These are phyloP conservation scores for Colletotrichum noveboracense DNA, from an alignment of 2,329 filamentous ascomycete genomes.

Conservation along the genomic window DNA sequence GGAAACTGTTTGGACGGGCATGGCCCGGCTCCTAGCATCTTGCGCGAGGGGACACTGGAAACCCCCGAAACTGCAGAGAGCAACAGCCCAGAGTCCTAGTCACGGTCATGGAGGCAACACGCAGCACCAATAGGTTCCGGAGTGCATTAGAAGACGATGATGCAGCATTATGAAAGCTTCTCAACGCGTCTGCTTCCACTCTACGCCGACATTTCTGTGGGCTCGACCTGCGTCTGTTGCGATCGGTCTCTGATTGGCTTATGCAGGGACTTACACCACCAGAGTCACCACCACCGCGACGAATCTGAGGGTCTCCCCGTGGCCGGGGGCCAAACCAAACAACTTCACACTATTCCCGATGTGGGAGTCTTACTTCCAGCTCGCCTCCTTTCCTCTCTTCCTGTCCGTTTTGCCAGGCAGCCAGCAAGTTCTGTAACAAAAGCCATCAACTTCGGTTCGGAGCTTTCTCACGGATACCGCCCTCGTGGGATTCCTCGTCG, in stretches of 20 bases:
- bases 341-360: background rate
- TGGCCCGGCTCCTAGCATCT: background rate
- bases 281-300: background rate
- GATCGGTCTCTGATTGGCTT: constrained; percentile 3
- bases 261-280: background rate
- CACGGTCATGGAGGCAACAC: background rate
- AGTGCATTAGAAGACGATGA: background rate
- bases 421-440: background rate
- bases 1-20: background rate
- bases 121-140: background rate
- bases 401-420: background rate
- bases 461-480: background rate
- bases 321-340: background rate
- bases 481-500: background rate
- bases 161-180: constrained; percentile 3
- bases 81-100: background rate
- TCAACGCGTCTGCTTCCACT: background rate
- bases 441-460: background rate
- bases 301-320: background rate
- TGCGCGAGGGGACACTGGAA: background rate
- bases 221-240: background rate
- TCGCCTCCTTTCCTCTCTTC: background rate
- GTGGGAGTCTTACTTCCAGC: background rate
- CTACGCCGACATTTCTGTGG: background rate
- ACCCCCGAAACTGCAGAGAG: background rate